Base-by-base conservation (phyloP, 208 protist species). In the Crithidia thermophila region DNA sequence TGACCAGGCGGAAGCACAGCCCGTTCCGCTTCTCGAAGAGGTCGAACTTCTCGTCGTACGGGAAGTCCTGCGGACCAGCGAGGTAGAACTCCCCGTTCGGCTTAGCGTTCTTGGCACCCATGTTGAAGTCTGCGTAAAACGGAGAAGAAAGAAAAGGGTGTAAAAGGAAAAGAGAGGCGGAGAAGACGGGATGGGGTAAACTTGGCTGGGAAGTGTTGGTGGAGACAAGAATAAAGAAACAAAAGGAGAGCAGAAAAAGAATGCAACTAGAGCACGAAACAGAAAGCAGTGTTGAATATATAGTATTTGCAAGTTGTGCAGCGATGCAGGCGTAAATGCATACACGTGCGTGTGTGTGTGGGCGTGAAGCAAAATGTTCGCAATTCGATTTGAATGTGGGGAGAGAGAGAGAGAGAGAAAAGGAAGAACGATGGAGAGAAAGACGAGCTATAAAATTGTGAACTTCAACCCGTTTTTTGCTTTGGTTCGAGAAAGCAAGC, bases 1-100 rank as follows among this genome's bases (percentile, higher is more conserved):
- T 82, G 25, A 87, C 77, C 18, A 94, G 71, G 40, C 85, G 85
- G 71, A 91, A 94, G 64, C 91, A 81, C 1, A 94, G 79, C 25
- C 88, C 85, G 46, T 90, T 90, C 56, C 75, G 60, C 66, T 87
- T 65, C 56, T 90, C 76, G 43, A 90, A 91, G 72, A 75, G 62
- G 16, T 62, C 55, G 34, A 72, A 62, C 61, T 70, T 66, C 64
- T 84, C 74, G 55, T 90, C 75, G 61, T 77, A 84, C 0, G 75
- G 46, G 58, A 93, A 93, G 64, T 66, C 52, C 50, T 61, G 9
- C 16, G 81, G 81, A 18, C 77, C 77, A 20, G 42, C 28, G 45
- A 62, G 71, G 27, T 43, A 34, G 72, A 75, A 87, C 57, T 67
- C 72, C 21, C 56, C 49, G 60, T 64, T 13, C 28, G 23, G 1